A percentile compares a stretch with the other conserved stretches of the same genome.
These are phyloP conservation scores for Meyerozyma sp. DNA, from an alignment of 1,139 yeast species.

Conservation along the genomic window DNA sequence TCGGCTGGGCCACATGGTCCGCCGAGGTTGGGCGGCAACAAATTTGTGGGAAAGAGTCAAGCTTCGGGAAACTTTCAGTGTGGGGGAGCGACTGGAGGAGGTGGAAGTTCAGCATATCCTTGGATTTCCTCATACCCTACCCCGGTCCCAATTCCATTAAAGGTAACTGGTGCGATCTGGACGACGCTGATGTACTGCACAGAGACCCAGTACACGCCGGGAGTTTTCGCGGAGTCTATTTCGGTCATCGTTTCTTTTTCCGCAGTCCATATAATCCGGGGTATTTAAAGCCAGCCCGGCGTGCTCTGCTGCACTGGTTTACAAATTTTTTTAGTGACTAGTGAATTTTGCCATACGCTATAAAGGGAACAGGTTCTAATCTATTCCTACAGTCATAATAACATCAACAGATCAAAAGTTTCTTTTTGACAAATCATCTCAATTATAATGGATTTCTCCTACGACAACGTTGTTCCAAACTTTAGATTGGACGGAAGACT, in stretches of 20 bases:
- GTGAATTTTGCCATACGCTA: too few species aligned
- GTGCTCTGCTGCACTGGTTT: background rate
- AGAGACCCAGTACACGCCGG: background rate
- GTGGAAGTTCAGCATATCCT: background rate
- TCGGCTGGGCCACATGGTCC: too few species aligned
- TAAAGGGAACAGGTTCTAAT: too few species aligned
- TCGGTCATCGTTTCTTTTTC: conserved; percentile 2
- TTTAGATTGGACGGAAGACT: conserved; percentile 68
- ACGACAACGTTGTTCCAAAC: conserved; percentile 44
- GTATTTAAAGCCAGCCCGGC: background rate
- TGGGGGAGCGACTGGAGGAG: too few species aligned
- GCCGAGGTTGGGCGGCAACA: too few species aligned
- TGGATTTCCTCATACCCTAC: background rate
- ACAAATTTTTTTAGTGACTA: background rate
- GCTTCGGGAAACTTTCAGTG: too few species aligned
- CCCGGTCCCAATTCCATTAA: background rate
- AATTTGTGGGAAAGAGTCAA: too few species aligned
- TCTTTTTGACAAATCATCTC: background rate
- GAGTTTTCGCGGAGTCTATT: conserved; percentile 1
- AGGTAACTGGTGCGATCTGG: background rate
- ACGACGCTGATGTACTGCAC: background rate
- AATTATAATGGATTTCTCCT: conserved; percentile 19
- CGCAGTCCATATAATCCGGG: background rate
- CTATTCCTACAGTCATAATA: background rate
- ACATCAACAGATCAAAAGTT: background rate